A percentile compares a stretch with the other conserved stretches of the same genome.
phyloP scores from a whole-genome alignment of 2,329 filamentous ascomycete species.

The Epichloe sibirici region DNA sequence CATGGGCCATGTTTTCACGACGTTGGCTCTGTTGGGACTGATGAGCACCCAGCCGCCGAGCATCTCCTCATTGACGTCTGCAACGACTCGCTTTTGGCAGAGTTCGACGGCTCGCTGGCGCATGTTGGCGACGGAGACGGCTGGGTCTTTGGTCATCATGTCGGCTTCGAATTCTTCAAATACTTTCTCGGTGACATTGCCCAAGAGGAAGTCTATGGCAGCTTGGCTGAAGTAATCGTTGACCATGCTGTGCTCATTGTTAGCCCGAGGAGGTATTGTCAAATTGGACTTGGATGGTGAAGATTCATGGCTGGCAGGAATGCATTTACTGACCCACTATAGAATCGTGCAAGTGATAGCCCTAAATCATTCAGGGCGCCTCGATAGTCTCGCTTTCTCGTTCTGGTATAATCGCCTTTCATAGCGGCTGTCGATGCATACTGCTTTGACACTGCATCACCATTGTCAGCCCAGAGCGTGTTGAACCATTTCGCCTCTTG shows the following conservation, averaged over 20 bases:
- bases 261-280: constrained; percentile 2
- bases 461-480: constrained; percentile 92
- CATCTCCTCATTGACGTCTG: constrained; percentile 72
- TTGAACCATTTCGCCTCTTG: constrained; percentile 89
- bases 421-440: constrained; percentile 92
- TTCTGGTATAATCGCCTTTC: constrained; percentile 93
- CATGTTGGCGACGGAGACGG: constrained; percentile 72
- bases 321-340: constrained; percentile 43
- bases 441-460: constrained; percentile 87
- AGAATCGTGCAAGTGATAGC: constrained; percentile 68
- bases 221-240: constrained; percentile 96
- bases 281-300: neutral
- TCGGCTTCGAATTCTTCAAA: constrained; percentile 92
- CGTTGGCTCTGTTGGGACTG: constrained; percentile 60
- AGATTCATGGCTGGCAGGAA: neutral
- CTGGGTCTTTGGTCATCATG: constrained; percentile 87
- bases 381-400: constrained; percentile 77
- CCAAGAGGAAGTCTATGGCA: constrained; percentile 86
- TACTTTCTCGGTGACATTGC: constrained; percentile 70
- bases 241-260: constrained; percentile 60
- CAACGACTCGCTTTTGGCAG: constrained; percentile 75
- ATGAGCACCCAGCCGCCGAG: constrained; percentile 82
- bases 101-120: constrained; percentile 83
- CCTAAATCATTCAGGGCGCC: constrained; percentile 87
- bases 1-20: constrained; percentile 58